Conservation (phyloP, 352 stramenopile species). For the Vaucheria bursata region DNA sequence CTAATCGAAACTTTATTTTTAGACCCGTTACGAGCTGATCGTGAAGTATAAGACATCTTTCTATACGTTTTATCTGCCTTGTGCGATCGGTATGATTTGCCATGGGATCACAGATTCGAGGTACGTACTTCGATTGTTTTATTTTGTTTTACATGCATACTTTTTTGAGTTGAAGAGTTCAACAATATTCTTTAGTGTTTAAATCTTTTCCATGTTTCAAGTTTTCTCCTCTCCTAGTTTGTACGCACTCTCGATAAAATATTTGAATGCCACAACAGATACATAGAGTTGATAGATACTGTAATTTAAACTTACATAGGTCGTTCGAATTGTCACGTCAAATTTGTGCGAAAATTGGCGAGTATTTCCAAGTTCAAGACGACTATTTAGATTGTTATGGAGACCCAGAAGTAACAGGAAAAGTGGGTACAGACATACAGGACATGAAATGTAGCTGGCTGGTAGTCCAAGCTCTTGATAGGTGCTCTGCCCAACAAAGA, state of each 20-base stretch:
- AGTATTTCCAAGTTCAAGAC: constrained; percentile 99
- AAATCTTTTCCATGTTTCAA: too few relatives aligned
- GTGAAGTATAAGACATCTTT: constrained; percentile 98
- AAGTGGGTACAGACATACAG: constrained; percentile 92
- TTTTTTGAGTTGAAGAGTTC: too few relatives aligned
- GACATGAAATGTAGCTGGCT: constrained; percentile 99
- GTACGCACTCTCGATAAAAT: too few relatives aligned
- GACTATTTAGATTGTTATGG: constrained; percentile 97
- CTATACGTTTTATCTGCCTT: constrained; percentile 98
- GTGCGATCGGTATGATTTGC: constrained; percentile 77
- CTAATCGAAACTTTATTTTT: too few relatives aligned
- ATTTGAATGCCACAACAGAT: too few relatives aligned
- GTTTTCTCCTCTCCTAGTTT: too few relatives aligned
- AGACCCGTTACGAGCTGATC: constrained; percentile 70
- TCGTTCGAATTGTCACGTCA: constrained; percentile 61
- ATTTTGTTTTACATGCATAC: too few relatives aligned
- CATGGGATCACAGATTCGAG: constrained; percentile 64
- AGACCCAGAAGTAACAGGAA: constrained; percentile 71
- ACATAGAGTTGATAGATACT: too few relatives aligned
- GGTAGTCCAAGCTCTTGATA: constrained; percentile 81
- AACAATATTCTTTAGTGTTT: too few relatives aligned
- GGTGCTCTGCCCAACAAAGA: constrained; percentile 59
- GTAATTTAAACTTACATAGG: too few relatives aligned
- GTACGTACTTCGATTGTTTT: neutral
- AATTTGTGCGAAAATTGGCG: constrained; percentile 91